These are phyloP conservation scores for Hanseniaspora nectarophila DNA, from an alignment of 805 yeast genomes.

Conservation along the genomic window DNA sequence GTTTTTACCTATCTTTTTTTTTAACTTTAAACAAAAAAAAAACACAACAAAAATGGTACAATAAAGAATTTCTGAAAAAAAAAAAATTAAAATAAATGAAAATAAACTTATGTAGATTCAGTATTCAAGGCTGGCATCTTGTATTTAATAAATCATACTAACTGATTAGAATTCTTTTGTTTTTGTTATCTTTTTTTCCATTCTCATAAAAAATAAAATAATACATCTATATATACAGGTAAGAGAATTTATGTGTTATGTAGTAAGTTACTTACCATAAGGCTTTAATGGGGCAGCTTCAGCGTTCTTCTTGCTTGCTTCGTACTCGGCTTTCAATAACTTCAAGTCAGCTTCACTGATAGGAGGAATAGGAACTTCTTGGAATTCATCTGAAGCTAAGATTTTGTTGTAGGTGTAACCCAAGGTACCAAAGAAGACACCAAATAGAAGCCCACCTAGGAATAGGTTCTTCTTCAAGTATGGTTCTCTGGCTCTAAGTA, in stretches of 20 bases:
- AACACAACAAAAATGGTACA: too few relatives aligned
- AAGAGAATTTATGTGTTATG: neutral
- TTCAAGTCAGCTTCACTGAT: constrained; percentile 65
- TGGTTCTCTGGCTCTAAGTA: constrained; percentile 80
- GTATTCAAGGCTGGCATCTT: too few relatives aligned
- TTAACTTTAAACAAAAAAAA: too few relatives aligned
- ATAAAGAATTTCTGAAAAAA: too few relatives aligned
- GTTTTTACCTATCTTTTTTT: neutral
- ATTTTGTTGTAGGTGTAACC: constrained; percentile 52
- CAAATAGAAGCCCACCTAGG: constrained; percentile 45
- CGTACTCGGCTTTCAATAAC: constrained; percentile 61
- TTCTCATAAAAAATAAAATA: too few relatives aligned
- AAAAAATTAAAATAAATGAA: too few relatives aligned
- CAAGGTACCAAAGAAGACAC: constrained; percentile 60
- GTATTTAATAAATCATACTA: too few relatives aligned
- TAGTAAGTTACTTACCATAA: neutral
- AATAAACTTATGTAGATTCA: too few relatives aligned
- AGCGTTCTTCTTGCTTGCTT: constrained; percentile 28
- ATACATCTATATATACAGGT: too few relatives aligned
- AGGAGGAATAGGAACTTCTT: constrained; percentile 91
- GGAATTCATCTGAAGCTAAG: constrained; percentile 63
- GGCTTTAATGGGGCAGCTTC: neutral
- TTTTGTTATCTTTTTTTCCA: too few relatives aligned
- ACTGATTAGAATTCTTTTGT: too few relatives aligned
- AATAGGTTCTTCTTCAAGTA: constrained; percentile 67